phyloP scores from a whole-genome alignment of 306 rosid genomes.

The Mimosa pudica region DNA sequence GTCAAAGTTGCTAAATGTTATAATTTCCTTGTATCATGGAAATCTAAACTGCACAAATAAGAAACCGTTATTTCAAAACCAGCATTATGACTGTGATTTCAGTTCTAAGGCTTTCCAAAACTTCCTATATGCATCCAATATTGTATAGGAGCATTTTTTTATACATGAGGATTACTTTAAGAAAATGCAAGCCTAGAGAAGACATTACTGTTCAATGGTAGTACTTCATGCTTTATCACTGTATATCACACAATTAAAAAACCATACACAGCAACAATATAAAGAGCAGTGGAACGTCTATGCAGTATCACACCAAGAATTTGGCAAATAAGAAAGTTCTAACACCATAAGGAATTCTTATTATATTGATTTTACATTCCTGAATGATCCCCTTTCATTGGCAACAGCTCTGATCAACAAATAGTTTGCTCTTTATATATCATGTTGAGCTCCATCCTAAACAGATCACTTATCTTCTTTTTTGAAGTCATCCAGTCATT shows the following conservation, averaged over 20 bases:
- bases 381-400: neutral
- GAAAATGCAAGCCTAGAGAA: neutral
- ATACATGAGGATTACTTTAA: neutral
- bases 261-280: conserved; percentile 1
- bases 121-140: conserved; percentile 9
- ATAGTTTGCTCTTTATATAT: conserved; percentile 11
- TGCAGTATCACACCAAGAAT: neutral
- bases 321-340: too few species aligned
- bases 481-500: neutral
- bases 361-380: too few species aligned
- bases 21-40: neutral
- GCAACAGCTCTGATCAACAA: conserved; percentile 7
- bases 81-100: conserved; percentile 11
- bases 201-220: neutral
- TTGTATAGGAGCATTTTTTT: neutral
- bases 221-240: conserved; percentile 11
- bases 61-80: conserved; percentile 5
- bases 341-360: too few species aligned
- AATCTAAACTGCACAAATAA: neutral
- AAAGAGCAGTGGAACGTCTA: neutral
- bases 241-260: conserved; percentile 9
- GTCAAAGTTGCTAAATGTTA: conserved; percentile 22
- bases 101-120: conserved; percentile 14
- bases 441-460: neutral
- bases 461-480: neutral